These are phyloP conservation scores for Collybiopsis luxurians DNA, from an alignment of 768 basidiomycete genomes.

Conservation along the genomic window DNA sequence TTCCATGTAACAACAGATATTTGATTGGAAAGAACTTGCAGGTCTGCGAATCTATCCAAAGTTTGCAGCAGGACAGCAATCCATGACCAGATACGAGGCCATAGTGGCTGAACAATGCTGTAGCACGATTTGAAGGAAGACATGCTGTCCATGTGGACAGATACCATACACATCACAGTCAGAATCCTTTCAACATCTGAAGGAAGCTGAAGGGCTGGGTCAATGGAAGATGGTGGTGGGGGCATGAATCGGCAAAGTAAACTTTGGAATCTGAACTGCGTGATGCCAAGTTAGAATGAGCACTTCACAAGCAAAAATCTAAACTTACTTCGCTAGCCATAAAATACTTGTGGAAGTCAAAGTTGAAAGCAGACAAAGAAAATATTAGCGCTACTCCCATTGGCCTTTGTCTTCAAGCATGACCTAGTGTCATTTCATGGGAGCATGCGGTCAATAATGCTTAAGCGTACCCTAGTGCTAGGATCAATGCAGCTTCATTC, in stretches of 20 bases:
- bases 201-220: not conserved
- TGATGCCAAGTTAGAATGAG: too few species aligned
- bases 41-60: not conserved
- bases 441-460: too few species aligned
- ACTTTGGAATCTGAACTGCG: too few species aligned
- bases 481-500: too few species aligned
- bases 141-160: not conserved
- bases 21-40: not conserved
- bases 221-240: not conserved
- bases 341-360: too few species aligned
- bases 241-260: not conserved
- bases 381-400: too few species aligned
- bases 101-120: not conserved
- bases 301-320: too few species aligned
- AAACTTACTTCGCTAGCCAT: too few species aligned
- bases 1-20: not conserved
- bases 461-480: too few species aligned
- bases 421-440: too few species aligned
- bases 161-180: not conserved
- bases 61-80: not conserved
- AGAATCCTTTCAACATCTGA: not conserved
- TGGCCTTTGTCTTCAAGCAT: too few species aligned
- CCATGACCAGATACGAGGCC: not conserved
- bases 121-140: not conserved
- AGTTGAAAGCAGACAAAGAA: too few species aligned